Percentiles rank a stretch among this genome's conserved stretches.
Conservation (phyloP, 2,329 filamentous ascomycete species). For the Periconia digitata region DNA sequence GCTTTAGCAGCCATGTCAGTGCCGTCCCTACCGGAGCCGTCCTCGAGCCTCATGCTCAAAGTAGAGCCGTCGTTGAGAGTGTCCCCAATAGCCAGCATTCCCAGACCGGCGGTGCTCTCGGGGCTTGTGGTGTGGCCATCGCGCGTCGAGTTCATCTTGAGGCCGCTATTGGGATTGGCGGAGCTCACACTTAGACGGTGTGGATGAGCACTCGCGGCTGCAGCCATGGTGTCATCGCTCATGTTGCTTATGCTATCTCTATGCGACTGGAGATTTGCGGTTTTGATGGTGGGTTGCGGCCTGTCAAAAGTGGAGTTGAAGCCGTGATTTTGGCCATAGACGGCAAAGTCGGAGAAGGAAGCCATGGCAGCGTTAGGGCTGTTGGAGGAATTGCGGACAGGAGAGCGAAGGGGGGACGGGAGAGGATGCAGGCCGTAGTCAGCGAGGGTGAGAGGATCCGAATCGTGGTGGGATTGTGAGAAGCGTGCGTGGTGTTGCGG, state of each 20-base stretch:
- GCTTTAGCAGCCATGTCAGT: slow-evolving; percentile 25
- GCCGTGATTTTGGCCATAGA: slow-evolving; percentile 28
- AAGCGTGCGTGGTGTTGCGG: slow-evolving; percentile 30
- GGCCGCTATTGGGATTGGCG: slow-evolving; percentile 16
- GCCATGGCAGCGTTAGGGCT: slow-evolving; percentile 32
- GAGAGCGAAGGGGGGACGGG: slow-evolving; percentile 26
- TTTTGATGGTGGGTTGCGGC: slow-evolving; percentile 24
- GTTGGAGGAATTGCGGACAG: slow-evolving; percentile 19
- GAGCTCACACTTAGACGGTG: slow-evolving; percentile 38
- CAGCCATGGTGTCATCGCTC: slow-evolving; percentile 37
- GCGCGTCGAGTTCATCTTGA: slow-evolving; percentile 5
- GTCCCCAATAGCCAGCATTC: slow-evolving; percentile 34
- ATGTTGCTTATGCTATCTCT: slow-evolving; percentile 32
- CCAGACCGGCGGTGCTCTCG: slow-evolving; percentile 35
- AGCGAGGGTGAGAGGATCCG: slow-evolving; percentile 38
- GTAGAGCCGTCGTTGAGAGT: slow-evolving; percentile 25
- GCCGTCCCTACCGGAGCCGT: slow-evolving; percentile 23
- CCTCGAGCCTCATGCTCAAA: slow-evolving; percentile 28
- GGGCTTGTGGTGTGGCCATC: slow-evolving; percentile 40
- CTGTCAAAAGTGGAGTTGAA: slow-evolving; percentile 23
- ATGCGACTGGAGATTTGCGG: slow-evolving; percentile 15
- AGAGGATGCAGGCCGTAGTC: slow-evolving; percentile 31
- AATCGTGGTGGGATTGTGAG: slow-evolving; percentile 27
- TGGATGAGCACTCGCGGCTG: slow-evolving; percentile 26
- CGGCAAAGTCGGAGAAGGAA: slow-evolving; percentile 36